A percentile compares a stretch with the other conserved stretches of the same genome.
Evolutionary conservation across 306 rosid genomes (phyloP).

Genomic region (Prunus davidiana): DNA sequence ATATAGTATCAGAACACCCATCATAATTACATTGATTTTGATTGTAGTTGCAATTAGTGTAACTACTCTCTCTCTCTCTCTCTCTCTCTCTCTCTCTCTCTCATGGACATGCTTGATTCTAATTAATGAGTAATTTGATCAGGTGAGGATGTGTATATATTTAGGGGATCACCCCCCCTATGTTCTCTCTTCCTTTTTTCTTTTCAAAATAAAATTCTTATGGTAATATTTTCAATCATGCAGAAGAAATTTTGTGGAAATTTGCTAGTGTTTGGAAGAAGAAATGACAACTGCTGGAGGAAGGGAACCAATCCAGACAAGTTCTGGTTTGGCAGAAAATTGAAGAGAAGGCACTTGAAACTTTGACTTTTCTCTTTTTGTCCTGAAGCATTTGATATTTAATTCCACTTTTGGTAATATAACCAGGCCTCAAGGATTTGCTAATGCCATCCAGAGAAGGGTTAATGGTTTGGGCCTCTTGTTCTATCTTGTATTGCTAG

Average conservation of each 20-base stretch:
- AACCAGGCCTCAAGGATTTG: too few relatives aligned
- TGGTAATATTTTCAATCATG: not conserved
- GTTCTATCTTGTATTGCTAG: too few relatives aligned
- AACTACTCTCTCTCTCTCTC: not conserved
- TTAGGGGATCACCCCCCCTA: too few relatives aligned
- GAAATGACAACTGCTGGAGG: not conserved
- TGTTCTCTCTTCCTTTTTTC: too few relatives aligned
- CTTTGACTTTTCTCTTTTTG: not conserved
- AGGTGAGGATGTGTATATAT: too few relatives aligned
- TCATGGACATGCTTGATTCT: too few relatives aligned
- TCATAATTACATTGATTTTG: not conserved
- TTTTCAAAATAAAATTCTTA: too few relatives aligned
- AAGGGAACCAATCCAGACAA: not conserved
- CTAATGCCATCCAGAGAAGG: too few relatives aligned
- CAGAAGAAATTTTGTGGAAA: not conserved
- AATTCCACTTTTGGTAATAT: too few relatives aligned
- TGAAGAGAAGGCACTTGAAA: not conserved
- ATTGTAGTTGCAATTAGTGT: not conserved
- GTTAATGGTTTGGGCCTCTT: too few relatives aligned
- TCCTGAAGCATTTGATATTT: too few relatives aligned
- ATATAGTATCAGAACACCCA: not conserved
- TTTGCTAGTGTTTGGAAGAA: not conserved
- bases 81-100: not conserved
- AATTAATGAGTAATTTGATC: too few relatives aligned
- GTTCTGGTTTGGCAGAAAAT: not conserved